Base-by-base conservation (phyloP, 1,284 basidiomycete genomes). In the Phellopilus nigrolimitatus region DNA sequence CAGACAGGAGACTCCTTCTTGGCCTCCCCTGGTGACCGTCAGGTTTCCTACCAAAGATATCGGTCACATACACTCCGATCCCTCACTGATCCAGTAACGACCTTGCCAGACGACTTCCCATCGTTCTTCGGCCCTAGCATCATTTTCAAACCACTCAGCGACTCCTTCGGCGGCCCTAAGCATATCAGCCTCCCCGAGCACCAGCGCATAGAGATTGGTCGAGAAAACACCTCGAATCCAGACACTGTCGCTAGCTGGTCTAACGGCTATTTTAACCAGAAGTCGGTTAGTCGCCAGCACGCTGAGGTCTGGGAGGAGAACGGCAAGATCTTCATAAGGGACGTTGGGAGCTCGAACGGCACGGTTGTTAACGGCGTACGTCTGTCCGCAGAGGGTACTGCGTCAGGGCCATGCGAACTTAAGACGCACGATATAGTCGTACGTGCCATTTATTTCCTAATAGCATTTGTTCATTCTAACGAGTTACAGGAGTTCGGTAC, bases 321-420 rank as follows among this genome's bases (percentile, higher is more conserved):
- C 49, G 82, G 82, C 51, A 95, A 94, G 91, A 95, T 98, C 67
- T 97, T 75, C 73, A 98, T 99, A 78, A 97, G 92, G 69, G 97
- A 99, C 67, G 91, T 98, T 64, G 97, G 97, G 73, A 95, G 91
- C 55, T 95, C 92, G 1, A 99, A 99, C 61, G 95, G 95, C 3
- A 99, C 97, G 5, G 99, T 99, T 66, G 95, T 99, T 68, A 98
- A 99, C 60, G 86, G 91, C 50, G 92, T 97, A 58, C 79, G 95
- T 40, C 81, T 99, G 39, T 93, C 89, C 56, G 78, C 80, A 1
- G 95, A 99, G 68, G 89, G 90, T 22, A 78, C 91, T 51, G 95
- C 98, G 71, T 94, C 90, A 0, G 91, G 97, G 28, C 91, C 93
- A 0, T 95, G 84, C 59, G 92, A 97, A 69, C 81, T 99, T 36